A percentile compares a stretch with the other conserved stretches of the same genome.
phyloP scores from a whole-genome alignment of 2,329 filamentous ascomycete species.

The Thelonectria rubi region DNA sequence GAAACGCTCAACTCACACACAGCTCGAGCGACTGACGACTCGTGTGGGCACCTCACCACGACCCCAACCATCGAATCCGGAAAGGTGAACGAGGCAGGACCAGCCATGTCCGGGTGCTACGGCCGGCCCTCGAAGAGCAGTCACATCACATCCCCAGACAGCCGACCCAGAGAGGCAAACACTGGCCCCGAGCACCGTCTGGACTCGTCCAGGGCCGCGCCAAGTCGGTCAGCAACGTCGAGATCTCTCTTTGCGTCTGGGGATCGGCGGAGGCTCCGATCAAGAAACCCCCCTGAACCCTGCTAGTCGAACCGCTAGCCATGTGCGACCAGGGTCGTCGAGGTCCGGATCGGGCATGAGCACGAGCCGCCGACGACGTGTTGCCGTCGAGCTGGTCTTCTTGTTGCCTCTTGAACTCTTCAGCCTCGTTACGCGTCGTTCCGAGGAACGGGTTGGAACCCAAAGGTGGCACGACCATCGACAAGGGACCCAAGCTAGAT shows the following conservation, averaged over 20 bases:
- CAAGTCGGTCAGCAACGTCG: constrained; percentile 24
- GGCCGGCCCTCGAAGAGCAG: not conserved
- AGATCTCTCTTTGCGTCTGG: constrained; percentile 11
- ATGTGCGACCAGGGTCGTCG: constrained; percentile 28
- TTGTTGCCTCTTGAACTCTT: constrained; percentile 1
- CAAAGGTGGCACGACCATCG: too few relatives aligned
- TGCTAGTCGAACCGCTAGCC: constrained; percentile 30
- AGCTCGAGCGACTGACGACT: not conserved
- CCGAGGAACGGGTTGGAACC: not conserved
- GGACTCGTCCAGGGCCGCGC: constrained; percentile 15
- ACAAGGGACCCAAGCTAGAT: not conserved
- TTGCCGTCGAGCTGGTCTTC: not conserved
- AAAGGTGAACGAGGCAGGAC: not conserved
- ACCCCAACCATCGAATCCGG: not conserved
- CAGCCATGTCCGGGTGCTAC: not conserved
- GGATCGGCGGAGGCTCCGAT: constrained; percentile 35
- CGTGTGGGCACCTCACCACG: not conserved
- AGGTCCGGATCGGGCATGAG: constrained; percentile 35
- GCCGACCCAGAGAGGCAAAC: not conserved
- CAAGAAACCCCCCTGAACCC: constrained; percentile 39
- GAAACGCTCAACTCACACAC: not conserved
- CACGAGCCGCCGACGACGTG: constrained; percentile 32
- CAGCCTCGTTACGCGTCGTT: not conserved
- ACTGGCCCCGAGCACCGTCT: not conserved
- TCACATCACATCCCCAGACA: not conserved